Conservation (phyloP, 805 yeast genomes). For the Saccharomycopsis malanga region DNA sequence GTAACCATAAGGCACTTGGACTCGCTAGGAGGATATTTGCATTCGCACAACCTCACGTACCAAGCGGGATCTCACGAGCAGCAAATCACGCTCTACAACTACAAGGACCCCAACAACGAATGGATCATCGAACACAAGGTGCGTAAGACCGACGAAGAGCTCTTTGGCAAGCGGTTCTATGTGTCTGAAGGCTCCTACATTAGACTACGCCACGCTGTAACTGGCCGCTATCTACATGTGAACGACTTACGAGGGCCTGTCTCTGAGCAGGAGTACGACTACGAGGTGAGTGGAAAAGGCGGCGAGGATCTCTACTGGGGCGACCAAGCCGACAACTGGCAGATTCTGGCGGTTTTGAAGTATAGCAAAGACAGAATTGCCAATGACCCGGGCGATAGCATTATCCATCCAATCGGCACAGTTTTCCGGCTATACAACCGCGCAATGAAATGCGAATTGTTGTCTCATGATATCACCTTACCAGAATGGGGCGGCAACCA, state of each 20-base stretch:
- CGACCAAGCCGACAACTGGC: constrained; percentile 65
- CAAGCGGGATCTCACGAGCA: constrained; percentile 65
- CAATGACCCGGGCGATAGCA: constrained; percentile 27
- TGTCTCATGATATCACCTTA: constrained; percentile 65
- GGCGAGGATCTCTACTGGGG: constrained; percentile 44
- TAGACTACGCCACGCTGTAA: constrained; percentile 60
- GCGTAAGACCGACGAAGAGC: constrained; percentile 34
- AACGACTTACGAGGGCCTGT: constrained; percentile 71
- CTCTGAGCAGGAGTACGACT: constrained; percentile 83
- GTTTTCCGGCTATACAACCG: constrained; percentile 62
- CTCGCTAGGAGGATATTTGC: constrained; percentile 71
- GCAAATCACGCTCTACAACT: constrained; percentile 68
- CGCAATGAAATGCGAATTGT: constrained; percentile 59
- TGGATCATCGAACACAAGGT: constrained; percentile 57
- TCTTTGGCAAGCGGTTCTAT: constrained; percentile 29
- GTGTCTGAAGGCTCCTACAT: constrained; percentile 51
- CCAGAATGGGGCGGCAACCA: constrained; percentile 85
- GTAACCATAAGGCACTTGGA: constrained; percentile 35
- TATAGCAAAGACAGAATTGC: constrained; percentile 31
- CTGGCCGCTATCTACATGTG: constrained; percentile 65
- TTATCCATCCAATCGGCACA: constrained; percentile 51
- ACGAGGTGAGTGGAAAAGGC: constrained; percentile 73
- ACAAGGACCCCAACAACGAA: constrained; percentile 54
- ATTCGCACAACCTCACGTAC: constrained; percentile 63
- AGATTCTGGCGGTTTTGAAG: constrained; percentile 42